Conservation (phyloP, 2,329 filamentous ascomycete species). For the Phyllosticta citrichinensis region DNA sequence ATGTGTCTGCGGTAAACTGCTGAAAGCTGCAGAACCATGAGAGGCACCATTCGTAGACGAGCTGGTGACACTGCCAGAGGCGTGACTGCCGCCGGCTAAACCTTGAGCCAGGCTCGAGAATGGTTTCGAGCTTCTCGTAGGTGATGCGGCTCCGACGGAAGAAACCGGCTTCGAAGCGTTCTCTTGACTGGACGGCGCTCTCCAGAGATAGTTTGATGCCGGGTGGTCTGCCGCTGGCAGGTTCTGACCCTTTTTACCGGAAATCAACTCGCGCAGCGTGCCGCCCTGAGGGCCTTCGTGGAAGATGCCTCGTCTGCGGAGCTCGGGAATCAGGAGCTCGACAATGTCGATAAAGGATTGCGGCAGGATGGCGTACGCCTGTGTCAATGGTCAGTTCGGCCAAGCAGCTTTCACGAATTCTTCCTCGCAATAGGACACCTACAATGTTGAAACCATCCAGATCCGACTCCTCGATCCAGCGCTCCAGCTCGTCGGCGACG, state of each 20-base stretch:
- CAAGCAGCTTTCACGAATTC: not conserved
- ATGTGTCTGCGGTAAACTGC: not conserved
- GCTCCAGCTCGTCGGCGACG: slow-evolving; percentile 58
- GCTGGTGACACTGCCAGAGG: not conserved
- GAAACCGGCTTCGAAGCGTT: not conserved
- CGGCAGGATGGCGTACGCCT: slow-evolving; percentile 56
- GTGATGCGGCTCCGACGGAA: not conserved
- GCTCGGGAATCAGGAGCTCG: slow-evolving; percentile 49
- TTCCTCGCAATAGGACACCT: slow-evolving; percentile 17
- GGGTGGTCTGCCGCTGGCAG: slow-evolving; percentile 44
- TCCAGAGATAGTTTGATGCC: slow-evolving; percentile 39
- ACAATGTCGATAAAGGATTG: slow-evolving; percentile 59
- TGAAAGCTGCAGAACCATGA: not conserved
- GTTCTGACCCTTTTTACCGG: slow-evolving; percentile 40
- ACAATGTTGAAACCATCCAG: slow-evolving; percentile 69
- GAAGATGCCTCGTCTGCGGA: slow-evolving; percentile 49
- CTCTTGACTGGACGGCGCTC: slow-evolving; percentile 21
- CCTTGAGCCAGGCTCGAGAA: not conserved
- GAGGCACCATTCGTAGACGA: not conserved
- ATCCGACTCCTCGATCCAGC: slow-evolving; percentile 58
- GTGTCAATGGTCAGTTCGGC: not conserved
- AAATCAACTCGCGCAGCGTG: slow-evolving; percentile 53
- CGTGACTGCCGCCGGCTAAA: not conserved
- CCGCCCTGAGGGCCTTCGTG: slow-evolving; percentile 45
- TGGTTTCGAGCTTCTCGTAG: not conserved